Evolutionary conservation across 208 protist species (phyloP).

Genomic region (Acanthamoeba rhysodes): DNA sequence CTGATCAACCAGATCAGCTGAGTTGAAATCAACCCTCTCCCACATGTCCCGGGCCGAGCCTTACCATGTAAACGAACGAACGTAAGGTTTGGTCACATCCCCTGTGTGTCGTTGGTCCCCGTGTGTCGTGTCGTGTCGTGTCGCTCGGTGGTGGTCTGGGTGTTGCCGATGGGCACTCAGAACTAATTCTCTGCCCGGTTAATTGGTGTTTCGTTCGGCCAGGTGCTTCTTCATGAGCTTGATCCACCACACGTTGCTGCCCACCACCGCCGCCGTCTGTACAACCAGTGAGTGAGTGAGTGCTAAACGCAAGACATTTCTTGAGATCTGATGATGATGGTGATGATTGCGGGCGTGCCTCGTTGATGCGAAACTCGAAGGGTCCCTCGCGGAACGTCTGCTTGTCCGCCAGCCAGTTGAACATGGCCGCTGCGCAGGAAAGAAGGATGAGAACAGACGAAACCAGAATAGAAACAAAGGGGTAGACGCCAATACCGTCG

Average conservation of each 20-base stretch:
- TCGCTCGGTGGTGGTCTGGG: no score
- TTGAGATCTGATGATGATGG: no score
- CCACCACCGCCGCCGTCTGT: neutral
- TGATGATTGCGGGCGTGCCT: neutral
- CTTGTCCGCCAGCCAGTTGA: neutral
- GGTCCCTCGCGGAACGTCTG: neutral
- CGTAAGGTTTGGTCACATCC: no score
- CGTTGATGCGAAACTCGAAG: neutral
- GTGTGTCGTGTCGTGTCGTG: no score
- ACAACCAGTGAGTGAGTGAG: no score
- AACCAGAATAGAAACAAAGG: no score
- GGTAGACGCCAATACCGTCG: neutral
- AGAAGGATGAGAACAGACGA: no score
- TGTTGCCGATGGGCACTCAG: no score
- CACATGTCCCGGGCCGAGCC: no score
- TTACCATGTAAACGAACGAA: no score
- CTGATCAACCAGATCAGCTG: conserved; percentile 22
- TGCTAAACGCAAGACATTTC: no score
- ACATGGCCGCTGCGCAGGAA: neutral
- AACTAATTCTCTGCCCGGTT: neutral
- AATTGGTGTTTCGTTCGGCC: neutral
- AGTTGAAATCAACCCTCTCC: neutral
- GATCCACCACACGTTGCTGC: neutral
- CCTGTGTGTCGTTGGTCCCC: no score
- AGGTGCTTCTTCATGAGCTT: neutral